Evolutionary conservation across 768 basidiomycete genomes (phyloP).

Genomic region (Lactifluus hygrophoroides): DNA sequence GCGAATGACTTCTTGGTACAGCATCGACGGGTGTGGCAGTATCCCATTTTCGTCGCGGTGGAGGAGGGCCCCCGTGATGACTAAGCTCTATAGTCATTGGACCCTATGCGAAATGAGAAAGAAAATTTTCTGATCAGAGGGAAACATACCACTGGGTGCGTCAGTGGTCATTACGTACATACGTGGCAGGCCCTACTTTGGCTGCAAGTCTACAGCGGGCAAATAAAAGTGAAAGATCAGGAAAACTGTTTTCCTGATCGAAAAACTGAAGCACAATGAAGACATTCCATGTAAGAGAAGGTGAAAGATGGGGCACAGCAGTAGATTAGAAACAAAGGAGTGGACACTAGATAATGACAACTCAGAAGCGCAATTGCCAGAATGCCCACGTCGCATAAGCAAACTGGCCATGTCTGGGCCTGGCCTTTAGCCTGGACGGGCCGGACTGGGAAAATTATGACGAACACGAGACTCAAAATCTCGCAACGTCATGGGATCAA

Average conservation of each 20-base stretch:
- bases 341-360: not conserved
- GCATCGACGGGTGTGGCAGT: too few species aligned
- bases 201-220: not conserved
- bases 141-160: too few species aligned
- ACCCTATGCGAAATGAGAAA: too few species aligned
- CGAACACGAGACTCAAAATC: slow-evolving; percentile 56
- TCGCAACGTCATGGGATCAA: slow-evolving; percentile 50
- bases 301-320: not conserved
- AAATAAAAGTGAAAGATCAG: not conserved
- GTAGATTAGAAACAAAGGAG: not conserved
- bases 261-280: not conserved
- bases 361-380: slow-evolving; percentile 4
- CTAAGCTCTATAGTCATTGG: too few species aligned
- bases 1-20: too few species aligned
- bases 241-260: too few species aligned
- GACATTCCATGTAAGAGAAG: slow-evolving; percentile 2
- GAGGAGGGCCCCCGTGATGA: too few species aligned
- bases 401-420: slow-evolving; percentile 12
- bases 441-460: slow-evolving; percentile 48
- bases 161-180: slow-evolving; percentile 18
- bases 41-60: too few species aligned
- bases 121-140: too few species aligned
- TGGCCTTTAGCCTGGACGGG: slow-evolving; percentile 18
- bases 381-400: slow-evolving; percentile 12
- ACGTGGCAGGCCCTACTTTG: not conserved